phyloP scores from a whole-genome alignment of 2,329 filamentous ascomycete species.

The Cladophialophora immunda region DNA sequence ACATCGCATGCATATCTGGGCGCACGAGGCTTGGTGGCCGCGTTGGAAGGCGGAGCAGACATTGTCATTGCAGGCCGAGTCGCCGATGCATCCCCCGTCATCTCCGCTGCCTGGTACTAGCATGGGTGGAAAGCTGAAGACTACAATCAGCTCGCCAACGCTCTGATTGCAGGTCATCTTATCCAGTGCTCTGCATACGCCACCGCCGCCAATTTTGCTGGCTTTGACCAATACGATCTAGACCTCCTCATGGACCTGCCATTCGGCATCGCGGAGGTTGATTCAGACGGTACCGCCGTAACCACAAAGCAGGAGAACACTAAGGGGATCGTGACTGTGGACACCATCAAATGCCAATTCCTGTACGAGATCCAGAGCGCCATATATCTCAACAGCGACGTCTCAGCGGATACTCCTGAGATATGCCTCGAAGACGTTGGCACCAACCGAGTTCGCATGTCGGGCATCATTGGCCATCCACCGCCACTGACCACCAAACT shows the following conservation, averaged over 20 bases:
- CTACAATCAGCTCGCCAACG: constrained; percentile 60
- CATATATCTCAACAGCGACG: constrained; percentile 59
- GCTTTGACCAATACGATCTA: constrained; percentile 52
- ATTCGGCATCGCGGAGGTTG: constrained; percentile 61
- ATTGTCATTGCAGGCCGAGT: constrained; percentile 57
- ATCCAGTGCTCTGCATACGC: constrained; percentile 65
- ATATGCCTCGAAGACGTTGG: constrained; percentile 49
- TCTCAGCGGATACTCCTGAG: constrained; percentile 40
- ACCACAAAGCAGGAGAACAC: constrained; percentile 59
- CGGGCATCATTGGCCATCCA: constrained; percentile 52
- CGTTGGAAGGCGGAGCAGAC: constrained; percentile 45
- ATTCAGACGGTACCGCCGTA: constrained; percentile 54
- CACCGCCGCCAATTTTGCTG: constrained; percentile 64
- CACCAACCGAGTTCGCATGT: constrained; percentile 45
- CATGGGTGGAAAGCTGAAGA: constrained; percentile 59
- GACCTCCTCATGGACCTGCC: constrained; percentile 54
- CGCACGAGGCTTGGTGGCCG: constrained; percentile 50
- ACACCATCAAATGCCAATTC: constrained; percentile 57
- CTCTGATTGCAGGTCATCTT: constrained; percentile 60
- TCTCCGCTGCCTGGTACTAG: constrained; percentile 66
- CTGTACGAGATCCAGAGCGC: constrained; percentile 60
- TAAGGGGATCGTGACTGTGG: constrained; percentile 51
- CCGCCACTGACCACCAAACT: constrained; percentile 63
- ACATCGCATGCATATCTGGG: constrained; percentile 63
- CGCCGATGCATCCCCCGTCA: constrained; percentile 61